Evolutionary conservation across 176 grass and related monocot genomes (phyloP).

Genomic region (Ensete ventricosum): DNA sequence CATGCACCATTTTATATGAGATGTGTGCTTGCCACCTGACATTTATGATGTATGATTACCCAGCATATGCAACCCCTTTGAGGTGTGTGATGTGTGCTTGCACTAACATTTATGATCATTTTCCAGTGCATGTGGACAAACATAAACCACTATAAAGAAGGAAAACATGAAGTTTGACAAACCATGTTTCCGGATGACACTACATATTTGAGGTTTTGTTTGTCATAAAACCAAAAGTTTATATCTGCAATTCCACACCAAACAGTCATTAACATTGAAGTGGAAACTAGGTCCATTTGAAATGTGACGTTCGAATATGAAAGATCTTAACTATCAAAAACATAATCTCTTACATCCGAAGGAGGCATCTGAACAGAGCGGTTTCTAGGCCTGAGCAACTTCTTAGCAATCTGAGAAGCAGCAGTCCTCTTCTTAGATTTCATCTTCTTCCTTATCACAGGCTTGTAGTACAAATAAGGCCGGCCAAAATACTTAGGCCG

Average conservation of each 20-base stretch:
- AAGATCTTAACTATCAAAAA: background rate
- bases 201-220: too few species aligned
- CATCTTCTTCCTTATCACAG: constrained; percentile 71
- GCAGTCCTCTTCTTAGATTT: constrained; percentile 82
- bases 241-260: background rate
- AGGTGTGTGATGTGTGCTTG: too few species aligned
- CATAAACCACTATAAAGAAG: background rate
- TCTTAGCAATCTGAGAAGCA: constrained; percentile 89
- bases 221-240: too few species aligned
- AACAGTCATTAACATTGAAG: background rate
- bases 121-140: background rate
- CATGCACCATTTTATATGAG: too few species aligned
- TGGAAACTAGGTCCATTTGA: background rate
- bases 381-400: constrained; percentile 55
- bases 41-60: too few species aligned
- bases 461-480: constrained; percentile 58
- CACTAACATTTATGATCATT: background rate
- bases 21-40: too few species aligned
- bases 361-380: constrained; percentile 34
- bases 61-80: too few species aligned
- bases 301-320: background rate
- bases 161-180: background rate
- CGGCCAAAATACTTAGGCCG: constrained; percentile 58
- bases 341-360: constrained; percentile 51
- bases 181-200: too few species aligned